These are phyloP conservation scores for Flaveria ramosissima DNA, from an alignment of 129 eudicot species.

Conservation along the genomic window DNA sequence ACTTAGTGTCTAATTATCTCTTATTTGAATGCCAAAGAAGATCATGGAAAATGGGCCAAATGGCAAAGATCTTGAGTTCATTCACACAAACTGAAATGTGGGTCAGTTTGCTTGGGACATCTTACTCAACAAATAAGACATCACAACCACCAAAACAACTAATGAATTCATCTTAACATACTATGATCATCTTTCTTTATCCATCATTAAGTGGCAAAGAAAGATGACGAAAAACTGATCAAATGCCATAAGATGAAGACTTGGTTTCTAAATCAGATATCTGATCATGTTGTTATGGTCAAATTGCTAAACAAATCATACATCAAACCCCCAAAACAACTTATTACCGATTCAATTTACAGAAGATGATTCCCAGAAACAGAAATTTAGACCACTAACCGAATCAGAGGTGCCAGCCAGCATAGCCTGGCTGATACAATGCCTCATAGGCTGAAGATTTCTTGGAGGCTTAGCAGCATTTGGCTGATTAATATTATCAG, in stretches of 20 bases:
- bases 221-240: conserved; percentile 6
- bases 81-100: neutral
- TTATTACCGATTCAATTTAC: neutral
- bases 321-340: neutral
- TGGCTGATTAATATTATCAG: conserved; percentile 41
- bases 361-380: neutral
- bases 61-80: conserved; percentile 6
- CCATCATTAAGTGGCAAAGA: neutral
- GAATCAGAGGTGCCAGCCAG: conserved; percentile 53
- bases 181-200: neutral
- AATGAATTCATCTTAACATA: neutral
- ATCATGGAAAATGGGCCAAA: neutral
- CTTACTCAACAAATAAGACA: no score
- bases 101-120: conserved; percentile 4
- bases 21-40: neutral
- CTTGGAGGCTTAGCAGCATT: conserved; percentile 63
- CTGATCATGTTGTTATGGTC: neutral
- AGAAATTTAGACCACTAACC: conserved; percentile 38
- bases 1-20: neutral
- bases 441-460: conserved; percentile 54
- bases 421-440: conserved; percentile 66
- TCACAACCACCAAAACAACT: conserved; percentile 1
- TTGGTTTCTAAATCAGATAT: neutral
- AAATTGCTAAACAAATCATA: neutral
- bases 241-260: neutral